A percentile compares a stretch with the other conserved stretches of the same genome.
These are phyloP conservation scores for Dactylellina cionopaga DNA, from an alignment of 2,329 filamentous ascomycete species.

Conservation along the genomic window DNA sequence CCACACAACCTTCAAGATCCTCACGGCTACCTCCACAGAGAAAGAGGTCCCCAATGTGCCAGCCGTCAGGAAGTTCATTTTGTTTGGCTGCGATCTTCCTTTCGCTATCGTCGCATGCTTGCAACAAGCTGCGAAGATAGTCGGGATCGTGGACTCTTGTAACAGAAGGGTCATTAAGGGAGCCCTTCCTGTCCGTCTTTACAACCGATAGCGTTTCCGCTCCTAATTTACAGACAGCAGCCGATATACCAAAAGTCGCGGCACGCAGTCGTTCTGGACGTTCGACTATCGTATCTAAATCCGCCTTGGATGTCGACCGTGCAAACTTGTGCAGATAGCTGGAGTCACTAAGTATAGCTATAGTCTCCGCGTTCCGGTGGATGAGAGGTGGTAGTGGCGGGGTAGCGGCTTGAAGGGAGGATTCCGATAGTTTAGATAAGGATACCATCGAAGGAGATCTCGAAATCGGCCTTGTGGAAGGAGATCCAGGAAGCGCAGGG, in stretches of 20 bases:
- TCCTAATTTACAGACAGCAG: constrained; percentile 90
- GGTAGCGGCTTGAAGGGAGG: constrained; percentile 58
- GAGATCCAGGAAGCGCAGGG: constrained; percentile 27
- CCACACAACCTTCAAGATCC: constrained; percentile 89
- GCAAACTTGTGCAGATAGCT: constrained; percentile 95
- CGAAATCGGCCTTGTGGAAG: constrained; percentile 34
- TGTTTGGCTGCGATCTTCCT: constrained; percentile 73
- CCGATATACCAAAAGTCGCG: constrained; percentile 79
- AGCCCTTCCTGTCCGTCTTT: constrained; percentile 77
- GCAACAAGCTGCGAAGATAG: constrained; percentile 69
- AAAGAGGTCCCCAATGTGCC: constrained; percentile 92
- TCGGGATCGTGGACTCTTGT: constrained; percentile 83
- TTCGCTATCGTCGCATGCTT: constrained; percentile 81
- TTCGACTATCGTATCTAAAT: constrained; percentile 85
- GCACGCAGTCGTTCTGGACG: constrained; percentile 90
- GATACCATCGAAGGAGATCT: constrained; percentile 56
- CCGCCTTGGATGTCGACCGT: constrained; percentile 79
- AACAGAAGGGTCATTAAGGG: constrained; percentile 78
- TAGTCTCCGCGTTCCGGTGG: constrained; percentile 65
- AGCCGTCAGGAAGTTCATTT: constrained; percentile 64
- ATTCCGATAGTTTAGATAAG: constrained; percentile 58
- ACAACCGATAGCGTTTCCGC: constrained; percentile 68
- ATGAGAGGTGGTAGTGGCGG: constrained; percentile 50
- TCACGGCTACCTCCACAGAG: constrained; percentile 84
- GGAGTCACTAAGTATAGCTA: constrained; percentile 89